Evolutionary conservation across 2,329 filamentous ascomycete species (phyloP), one percentile per base, ranked within the genome.

Genomic region (Curvularia hawaiiensis): DNA sequence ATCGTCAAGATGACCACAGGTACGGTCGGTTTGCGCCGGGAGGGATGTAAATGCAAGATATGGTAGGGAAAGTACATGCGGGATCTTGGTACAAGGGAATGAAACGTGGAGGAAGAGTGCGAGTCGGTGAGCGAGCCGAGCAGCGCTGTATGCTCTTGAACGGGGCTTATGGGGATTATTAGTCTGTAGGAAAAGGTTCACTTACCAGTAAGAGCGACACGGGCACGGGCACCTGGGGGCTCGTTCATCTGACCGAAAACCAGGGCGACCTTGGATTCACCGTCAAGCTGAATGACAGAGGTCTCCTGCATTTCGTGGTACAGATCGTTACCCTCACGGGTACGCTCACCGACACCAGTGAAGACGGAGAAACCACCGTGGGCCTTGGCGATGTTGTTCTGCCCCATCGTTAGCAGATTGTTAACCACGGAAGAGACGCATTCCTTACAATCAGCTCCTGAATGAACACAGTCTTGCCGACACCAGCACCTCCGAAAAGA

Each of bases 261-360:
- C 72, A 99, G 85, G 67, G 95, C 92, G 85, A 98, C 95, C 90
- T 99, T 99, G 81, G 95, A 98, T 77, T 97, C 94, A 82, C 95
- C 95, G 69, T 99, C 95, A 70, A 99, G 92, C 83, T 99, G 89
- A 83, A 99, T 99, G 87, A 99, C 95, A 78, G 91, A 92, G 72
- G 95, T 99, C 85, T 99, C 94, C 87, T 98, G 95, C 95, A 99
- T 99, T 88, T 99, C 95, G 85, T 99, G 94, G 90, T 99, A 99
- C 87, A 99, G 83, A 89, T 99, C 95, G 89, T 99, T 99, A 88
- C 95, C 95, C 89, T 99, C 95, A 92, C 95, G 95, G 79, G 95
- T 99, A 87, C 95, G 94, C 90, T 99, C 95, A 81, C 95, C 95
- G 83, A 99, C 95, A 94, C 95, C 95, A 79, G 92, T 97, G 90